A percentile compares a stretch with the other conserved stretches of the same genome.
Evolutionary conservation across 306 rosid genomes (phyloP).

Genomic region (Gastrolobium villosum): DNA sequence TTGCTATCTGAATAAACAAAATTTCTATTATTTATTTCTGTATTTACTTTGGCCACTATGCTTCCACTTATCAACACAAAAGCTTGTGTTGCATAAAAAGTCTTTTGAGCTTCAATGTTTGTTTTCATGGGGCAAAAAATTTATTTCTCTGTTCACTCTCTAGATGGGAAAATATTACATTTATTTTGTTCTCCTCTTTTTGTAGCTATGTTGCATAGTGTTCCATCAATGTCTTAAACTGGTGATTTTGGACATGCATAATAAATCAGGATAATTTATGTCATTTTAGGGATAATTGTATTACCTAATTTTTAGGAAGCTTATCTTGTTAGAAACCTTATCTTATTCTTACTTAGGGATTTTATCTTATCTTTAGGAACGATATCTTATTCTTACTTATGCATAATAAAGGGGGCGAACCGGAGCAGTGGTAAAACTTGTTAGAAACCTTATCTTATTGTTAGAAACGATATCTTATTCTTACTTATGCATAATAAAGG

Average conservation of each 20-base stretch:
- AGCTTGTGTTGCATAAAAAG: background rate
- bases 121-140: background rate
- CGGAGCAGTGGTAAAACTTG: no score
- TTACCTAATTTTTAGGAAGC: no score
- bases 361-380: no score
- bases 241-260: background rate
- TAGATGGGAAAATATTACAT: background rate
- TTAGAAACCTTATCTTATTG: no score
- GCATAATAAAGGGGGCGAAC: no score
- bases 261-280: no score
- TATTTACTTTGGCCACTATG: background rate
- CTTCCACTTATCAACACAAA: constrained; percentile 1
- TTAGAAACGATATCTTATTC: no score
- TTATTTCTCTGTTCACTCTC: background rate
- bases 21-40: constrained; percentile 5
- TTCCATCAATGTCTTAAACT: constrained; percentile 2
- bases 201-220: background rate
- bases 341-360: no score
- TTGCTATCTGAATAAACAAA: background rate
- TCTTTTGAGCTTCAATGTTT: background rate
- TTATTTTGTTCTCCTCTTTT: background rate
- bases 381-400: no score
- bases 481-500: no score
- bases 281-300: no score
- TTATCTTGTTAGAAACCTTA: no score